phyloP scores from a whole-genome alignment of 371 early-diverging fungal genomes.

The Parasitella parasitica region DNA sequence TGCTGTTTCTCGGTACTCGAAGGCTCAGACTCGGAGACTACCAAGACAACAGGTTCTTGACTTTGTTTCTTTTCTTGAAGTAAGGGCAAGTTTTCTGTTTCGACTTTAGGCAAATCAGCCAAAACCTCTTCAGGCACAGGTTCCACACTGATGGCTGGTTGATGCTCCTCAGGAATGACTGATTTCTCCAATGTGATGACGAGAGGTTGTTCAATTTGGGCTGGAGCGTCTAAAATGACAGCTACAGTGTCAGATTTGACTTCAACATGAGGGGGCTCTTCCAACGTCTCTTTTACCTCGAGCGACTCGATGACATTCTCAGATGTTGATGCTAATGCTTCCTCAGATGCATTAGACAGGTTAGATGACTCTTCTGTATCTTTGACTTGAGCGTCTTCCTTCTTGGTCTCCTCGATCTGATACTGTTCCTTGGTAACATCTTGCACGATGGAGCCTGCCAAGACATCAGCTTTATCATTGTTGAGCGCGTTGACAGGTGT shows the following conservation, averaged over 20 bases:
- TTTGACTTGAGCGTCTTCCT: not conserved
- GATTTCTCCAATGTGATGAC: not conserved
- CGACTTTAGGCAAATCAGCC: not conserved
- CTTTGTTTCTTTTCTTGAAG: not conserved
- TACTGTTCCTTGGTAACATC: not conserved
- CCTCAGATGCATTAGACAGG: not conserved
- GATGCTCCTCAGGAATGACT: not conserved
- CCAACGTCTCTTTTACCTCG: not conserved
- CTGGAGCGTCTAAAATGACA: not conserved
- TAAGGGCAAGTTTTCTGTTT: not conserved
- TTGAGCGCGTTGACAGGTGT: not conserved
- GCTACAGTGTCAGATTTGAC: constrained; percentile 1
- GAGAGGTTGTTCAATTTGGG: not conserved
- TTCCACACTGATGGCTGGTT: not conserved
- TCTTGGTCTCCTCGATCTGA: not conserved
- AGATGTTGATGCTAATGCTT: not conserved
- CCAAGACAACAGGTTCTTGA: not conserved
- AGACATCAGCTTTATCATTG: not conserved
- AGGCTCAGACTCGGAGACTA: not conserved
- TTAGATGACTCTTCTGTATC: not conserved
- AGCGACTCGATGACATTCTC: not conserved
- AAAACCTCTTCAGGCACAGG: not conserved
- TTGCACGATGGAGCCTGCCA: not conserved
- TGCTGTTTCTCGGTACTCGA: not conserved
- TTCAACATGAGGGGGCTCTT: constrained; percentile 6